phyloP scores from a whole-genome alignment of 2,329 filamentous ascomycete species.

The Ophiosphaerella korrae region DNA sequence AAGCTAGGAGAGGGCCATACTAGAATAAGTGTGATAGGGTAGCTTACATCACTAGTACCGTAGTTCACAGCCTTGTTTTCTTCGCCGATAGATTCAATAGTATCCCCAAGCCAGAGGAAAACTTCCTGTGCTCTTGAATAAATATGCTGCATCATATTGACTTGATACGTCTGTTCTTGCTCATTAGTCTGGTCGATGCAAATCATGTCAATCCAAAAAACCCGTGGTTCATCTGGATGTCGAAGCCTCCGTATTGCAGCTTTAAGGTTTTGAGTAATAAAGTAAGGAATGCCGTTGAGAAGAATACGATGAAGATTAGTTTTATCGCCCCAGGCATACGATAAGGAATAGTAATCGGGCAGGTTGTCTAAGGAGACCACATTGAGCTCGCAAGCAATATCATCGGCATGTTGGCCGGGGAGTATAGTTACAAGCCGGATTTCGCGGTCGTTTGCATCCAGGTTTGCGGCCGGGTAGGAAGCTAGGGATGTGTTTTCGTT shows the following conservation, averaged over 20 bases:
- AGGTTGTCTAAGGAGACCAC: neutral
- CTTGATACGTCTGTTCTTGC: neutral
- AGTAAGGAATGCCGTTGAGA: too few relatives aligned
- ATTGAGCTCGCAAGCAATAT: neutral
- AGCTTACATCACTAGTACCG: too few relatives aligned
- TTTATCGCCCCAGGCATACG: too few relatives aligned
- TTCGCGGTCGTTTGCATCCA: neutral
- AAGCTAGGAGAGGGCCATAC: too few relatives aligned
- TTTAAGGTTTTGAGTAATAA: neutral
- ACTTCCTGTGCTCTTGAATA: neutral
- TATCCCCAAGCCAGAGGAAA: neutral
- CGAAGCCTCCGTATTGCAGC: constrained; percentile 2
- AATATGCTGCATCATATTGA: constrained; percentile 1
- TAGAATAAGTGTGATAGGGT: too few relatives aligned
- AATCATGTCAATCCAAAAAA: constrained; percentile 4
- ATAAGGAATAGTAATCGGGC: neutral
- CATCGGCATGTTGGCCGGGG: neutral
- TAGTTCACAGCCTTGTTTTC: too few relatives aligned
- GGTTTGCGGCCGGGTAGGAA: too few relatives aligned
- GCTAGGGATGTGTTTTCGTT: too few relatives aligned
- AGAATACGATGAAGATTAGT: too few relatives aligned
- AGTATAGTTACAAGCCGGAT: neutral
- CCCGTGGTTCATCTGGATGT: neutral
- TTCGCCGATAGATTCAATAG: neutral
- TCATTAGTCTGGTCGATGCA: constrained; percentile 2